A percentile compares a stretch with the other conserved stretches of the same genome.
Evolutionary conservation across 257 asterid species (phyloP).

Genomic region (Fraxinus pennsylvanica): DNA sequence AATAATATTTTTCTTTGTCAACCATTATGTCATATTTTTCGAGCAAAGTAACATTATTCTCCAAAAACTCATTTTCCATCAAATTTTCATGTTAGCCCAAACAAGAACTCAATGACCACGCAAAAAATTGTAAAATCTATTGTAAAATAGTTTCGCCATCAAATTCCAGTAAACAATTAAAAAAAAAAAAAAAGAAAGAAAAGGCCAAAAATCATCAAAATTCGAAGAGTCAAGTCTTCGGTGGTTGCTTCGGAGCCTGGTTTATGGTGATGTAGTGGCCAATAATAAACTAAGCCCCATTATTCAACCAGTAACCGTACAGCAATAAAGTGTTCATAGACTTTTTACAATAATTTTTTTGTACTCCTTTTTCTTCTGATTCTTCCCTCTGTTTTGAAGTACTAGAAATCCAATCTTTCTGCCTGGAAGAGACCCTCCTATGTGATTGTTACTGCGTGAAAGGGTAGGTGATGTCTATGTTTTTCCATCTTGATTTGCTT

Average conservation of each 20-base stretch:
- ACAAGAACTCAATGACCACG: too few species aligned
- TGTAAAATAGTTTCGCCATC: too few species aligned
- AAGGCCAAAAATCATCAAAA: background rate
- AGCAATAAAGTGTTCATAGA: constrained; percentile 22
- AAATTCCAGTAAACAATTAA: too few species aligned
- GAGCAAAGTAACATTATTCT: too few species aligned
- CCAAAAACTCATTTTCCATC: too few species aligned
- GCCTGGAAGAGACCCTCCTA: background rate
- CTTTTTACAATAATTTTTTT: background rate
- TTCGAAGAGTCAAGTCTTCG: constrained; percentile 8
- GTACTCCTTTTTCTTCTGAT: background rate
- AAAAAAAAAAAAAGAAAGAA: background rate
- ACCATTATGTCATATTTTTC: too few species aligned
- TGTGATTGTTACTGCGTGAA: background rate
- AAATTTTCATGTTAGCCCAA: too few species aligned
- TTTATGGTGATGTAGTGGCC: too few species aligned
- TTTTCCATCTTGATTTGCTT: constrained; percentile 38
- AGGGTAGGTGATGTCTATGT: background rate
- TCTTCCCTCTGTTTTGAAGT: constrained; percentile 1
- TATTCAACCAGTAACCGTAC: constrained; percentile 35
- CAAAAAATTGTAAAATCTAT: too few species aligned
- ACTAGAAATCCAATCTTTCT: background rate
- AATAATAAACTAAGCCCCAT: constrained; percentile 9
- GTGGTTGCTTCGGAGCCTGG: background rate
- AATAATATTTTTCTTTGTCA: too few species aligned